Evolutionary conservation across 306 rosid species (phyloP).

Genomic region (Sophora flavescens): DNA sequence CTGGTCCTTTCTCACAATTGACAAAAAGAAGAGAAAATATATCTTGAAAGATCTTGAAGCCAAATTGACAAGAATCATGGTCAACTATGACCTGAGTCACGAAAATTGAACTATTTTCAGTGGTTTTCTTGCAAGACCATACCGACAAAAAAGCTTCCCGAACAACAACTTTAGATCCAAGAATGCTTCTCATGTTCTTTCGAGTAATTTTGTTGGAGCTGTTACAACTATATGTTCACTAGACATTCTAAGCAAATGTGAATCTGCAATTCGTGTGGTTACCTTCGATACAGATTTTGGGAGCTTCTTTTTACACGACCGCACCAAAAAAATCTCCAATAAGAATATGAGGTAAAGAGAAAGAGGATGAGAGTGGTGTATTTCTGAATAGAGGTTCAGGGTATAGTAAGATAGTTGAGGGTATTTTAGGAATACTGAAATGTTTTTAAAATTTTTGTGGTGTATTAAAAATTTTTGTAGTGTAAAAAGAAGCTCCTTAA

Average conservation of each 20-base stretch:
- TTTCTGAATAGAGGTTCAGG: too few species aligned
- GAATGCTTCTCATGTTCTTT: constrained; percentile 52
- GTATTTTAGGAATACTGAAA: too few species aligned
- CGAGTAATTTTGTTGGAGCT: constrained; percentile 58
- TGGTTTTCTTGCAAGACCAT: constrained; percentile 64
- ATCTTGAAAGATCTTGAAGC: constrained; percentile 51
- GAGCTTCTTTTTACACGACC: too few species aligned
- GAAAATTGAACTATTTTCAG: constrained; percentile 58
- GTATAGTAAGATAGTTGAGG: too few species aligned
- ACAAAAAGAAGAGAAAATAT: constrained; percentile 54
- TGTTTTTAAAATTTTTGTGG: too few species aligned
- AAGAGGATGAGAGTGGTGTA: too few species aligned
- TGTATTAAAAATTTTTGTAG: too few species aligned
- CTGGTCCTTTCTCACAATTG: constrained; percentile 31
- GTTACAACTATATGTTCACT: constrained; percentile 68
- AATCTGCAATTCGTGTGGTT: constrained; percentile 64
- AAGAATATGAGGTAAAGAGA: too few species aligned
- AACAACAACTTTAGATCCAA: constrained; percentile 47
- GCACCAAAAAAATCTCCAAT: too few species aligned
- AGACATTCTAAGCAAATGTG: constrained; percentile 64
- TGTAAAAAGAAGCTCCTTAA: too few species aligned
- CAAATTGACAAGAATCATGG: constrained; percentile 48
- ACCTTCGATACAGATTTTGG: neutral
- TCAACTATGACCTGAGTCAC: constrained; percentile 50
- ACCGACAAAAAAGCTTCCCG: constrained; percentile 56